Base-by-base conservation (phyloP, 345 rosid genomes). In the Leavenworthia alabamica region DNA sequence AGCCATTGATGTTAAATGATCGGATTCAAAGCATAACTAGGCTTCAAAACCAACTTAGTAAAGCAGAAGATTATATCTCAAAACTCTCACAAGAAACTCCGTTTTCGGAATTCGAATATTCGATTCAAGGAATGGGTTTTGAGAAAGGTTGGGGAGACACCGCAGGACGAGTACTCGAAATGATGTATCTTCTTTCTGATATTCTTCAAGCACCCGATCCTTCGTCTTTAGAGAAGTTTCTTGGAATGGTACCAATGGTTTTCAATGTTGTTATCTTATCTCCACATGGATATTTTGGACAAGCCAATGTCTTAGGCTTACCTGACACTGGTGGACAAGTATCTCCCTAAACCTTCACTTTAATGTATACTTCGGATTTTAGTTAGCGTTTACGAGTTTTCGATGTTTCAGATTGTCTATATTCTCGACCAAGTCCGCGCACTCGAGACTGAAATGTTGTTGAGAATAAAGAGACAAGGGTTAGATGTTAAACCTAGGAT, bases 301-400 rank as follows among this genome's bases (percentile, higher is more conserved):
- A 93, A 83, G 99, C 99, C n/a, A 93, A 93, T 79, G 99, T 93
- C 71, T 74, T 89, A 71, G 99, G 99, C 40, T 81, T 93, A 74
- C 99, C 99, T 6, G 99, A 93, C 78, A 93, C 99, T 19, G 99
- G 99, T 56, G 99, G 99, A 31, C 97, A 93, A 90, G 99, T 93
- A 67, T 27, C 24, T 50, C 28, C 47, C 17, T 42, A 7, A 32
- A 48, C 27, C 39, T 7, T 29, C 1, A 4, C 12, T 53, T 36
- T 22, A 7, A 36, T 45, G 5, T 4, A 6, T 39, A 32, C 36
- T 42, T 8, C 2, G 3, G 31, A 37, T 55, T 8, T 13, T 9
- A 3, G 1, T 16, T 45, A 41, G 42, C 11, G 8, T 50, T 14
- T 12, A 29, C 51, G 11, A 4, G 20, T n/a, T 20, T 44, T 57